A percentile compares a stretch with the other conserved stretches of the same genome.
phyloP scores from a whole-genome alignment of 1,139 yeast species.

The Spathaspora sp. region DNA sequence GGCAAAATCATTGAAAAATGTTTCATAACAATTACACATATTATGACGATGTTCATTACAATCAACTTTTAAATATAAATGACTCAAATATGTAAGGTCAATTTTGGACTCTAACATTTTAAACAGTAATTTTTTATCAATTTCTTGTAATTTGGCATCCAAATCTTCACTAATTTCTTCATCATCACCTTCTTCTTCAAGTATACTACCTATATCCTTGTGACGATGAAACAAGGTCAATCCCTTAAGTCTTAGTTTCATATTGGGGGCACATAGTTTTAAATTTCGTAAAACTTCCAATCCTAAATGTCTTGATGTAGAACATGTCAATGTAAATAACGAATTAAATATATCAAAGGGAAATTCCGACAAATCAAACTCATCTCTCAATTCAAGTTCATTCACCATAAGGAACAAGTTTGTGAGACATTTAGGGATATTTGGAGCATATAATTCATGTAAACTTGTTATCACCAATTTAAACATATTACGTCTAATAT shows the following conservation, averaged over 20 bases:
- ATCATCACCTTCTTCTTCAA: conserved; percentile 8
- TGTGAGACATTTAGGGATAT: conserved; percentile 28
- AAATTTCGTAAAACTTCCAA: conserved; percentile 27
- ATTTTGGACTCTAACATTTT: conserved; percentile 23
- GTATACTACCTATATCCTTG: conserved; percentile 16
- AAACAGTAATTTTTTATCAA: conserved; percentile 27
- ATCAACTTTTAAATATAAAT: conserved; percentile 32
- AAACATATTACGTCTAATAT: conserved; percentile 31
- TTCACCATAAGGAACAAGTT: conserved; percentile 35
- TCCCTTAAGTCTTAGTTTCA: conserved; percentile 29
- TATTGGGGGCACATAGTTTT: conserved; percentile 19
- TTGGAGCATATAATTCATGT: conserved; percentile 26
- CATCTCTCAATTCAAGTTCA: conserved; percentile 22
- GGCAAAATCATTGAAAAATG: conserved; percentile 30
- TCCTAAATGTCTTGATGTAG: conserved; percentile 34
- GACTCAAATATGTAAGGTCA: conserved; percentile 23
- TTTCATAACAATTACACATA: conserved; percentile 32
- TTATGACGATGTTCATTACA: conserved; percentile 28
- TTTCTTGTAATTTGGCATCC: conserved; percentile 5
- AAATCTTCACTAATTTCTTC: conserved; percentile 8
- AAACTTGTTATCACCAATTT: conserved; percentile 32
- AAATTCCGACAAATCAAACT: conserved; percentile 22
- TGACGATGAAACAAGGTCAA: conserved; percentile 38
- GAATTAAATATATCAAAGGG: conserved; percentile 26
- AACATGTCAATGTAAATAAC: conserved; percentile 32